Base-by-base conservation (phyloP, 2,329 filamentous ascomycete species). In the Phyllosticta citriasiana region DNA sequence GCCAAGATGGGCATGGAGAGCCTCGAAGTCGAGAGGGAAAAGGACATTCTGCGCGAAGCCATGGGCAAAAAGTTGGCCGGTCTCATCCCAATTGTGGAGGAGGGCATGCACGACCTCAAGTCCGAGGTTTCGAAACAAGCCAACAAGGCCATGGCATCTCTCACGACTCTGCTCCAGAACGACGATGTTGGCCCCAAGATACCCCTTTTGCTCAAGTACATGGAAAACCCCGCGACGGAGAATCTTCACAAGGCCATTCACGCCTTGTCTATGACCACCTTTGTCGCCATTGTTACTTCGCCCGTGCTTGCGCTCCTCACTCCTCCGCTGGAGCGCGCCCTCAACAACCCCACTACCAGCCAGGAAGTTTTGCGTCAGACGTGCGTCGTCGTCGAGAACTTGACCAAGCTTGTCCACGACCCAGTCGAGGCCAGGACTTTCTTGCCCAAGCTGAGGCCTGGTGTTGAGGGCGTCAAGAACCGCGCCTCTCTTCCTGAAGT, bases 361-460 rank as follows among this genome's bases (percentile, higher is more conserved):
- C 94, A 99, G 74, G 94, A 99, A 77, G 92, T 97, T 24, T 82
- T 97, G 61, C 88, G 94, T 64, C 93, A 97, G 78, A 96, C 94
- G 2, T 91, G 96, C 30, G 91, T 99, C 60, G 95, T 99, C 57
- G 89, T 94, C 22, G 94, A 99, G 79, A 99, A 99, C 78, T 80
- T 99, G 79, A 99, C 94, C 64, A 97, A 96, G 80, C 85, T 99
- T 33, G 94, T 99, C 27, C 94, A 99, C 75, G 92, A 90, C 73
- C 94, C 94, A 14, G 85, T 96, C 63, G 94, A 99, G 79, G 94
- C 94, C 35, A 84, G 94, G 66, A 90, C 90, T 61, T 99, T 99
- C 82, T 78, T 99, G 72, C 94, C 94, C 57, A 97, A 96, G 77
- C 81, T 99, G 58, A 88, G 89, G 71, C 94, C 94, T 53, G 94